Percentiles rank a stretch among this genome's conserved stretches.
phyloP scores from a whole-genome alignment of 495 filamentous ascomycete species.

The Aspergillus carlsbadensis region DNA sequence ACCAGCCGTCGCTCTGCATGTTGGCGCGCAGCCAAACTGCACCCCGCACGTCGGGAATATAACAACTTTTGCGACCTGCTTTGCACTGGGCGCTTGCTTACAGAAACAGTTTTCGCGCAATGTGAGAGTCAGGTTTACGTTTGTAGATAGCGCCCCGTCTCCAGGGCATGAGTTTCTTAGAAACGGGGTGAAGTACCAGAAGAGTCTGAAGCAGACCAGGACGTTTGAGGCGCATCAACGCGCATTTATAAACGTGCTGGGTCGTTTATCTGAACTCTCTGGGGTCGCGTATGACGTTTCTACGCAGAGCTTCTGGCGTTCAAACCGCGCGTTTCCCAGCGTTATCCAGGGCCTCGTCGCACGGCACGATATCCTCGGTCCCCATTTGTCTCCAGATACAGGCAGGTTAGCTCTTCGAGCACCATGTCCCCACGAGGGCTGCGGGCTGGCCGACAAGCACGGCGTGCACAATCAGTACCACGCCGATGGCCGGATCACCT shows the following conservation, averaged over 20 bases:
- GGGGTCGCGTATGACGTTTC: constrained; percentile 15
- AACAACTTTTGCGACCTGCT: constrained; percentile 26
- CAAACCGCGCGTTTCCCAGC: constrained; percentile 13
- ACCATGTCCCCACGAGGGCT: constrained; percentile 21
- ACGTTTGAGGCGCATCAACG: constrained; percentile 4
- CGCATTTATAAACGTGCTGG: constrained; percentile 18
- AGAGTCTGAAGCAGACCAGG: constrained; percentile 15
- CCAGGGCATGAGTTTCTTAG: constrained; percentile 9
- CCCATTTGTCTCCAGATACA: constrained; percentile 25
- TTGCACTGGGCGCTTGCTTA: constrained; percentile 21
- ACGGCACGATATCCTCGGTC: constrained; percentile 15
- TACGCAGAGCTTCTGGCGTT: constrained; percentile 19
- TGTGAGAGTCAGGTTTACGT: constrained; percentile 24
- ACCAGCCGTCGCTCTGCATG: constrained; percentile 24
- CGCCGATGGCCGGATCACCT: constrained; percentile 12
- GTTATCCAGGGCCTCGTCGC: constrained; percentile 17
- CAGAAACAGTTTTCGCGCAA: constrained; percentile 11
- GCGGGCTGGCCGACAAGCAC: constrained; percentile 27
- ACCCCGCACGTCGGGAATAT: constrained; percentile 28
- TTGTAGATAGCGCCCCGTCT: constrained; percentile 28
- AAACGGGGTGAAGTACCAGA: constrained; percentile 26
- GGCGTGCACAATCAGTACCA: constrained; percentile 21
- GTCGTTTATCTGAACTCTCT: constrained; percentile 17
- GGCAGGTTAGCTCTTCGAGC: constrained; percentile 24
- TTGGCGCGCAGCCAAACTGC: constrained; percentile 28